Evolutionary conservation across 1,139 yeast species (phyloP), one percentile per base, ranked within the genome.

Genomic region (Blastobotrys petasosporus): DNA sequence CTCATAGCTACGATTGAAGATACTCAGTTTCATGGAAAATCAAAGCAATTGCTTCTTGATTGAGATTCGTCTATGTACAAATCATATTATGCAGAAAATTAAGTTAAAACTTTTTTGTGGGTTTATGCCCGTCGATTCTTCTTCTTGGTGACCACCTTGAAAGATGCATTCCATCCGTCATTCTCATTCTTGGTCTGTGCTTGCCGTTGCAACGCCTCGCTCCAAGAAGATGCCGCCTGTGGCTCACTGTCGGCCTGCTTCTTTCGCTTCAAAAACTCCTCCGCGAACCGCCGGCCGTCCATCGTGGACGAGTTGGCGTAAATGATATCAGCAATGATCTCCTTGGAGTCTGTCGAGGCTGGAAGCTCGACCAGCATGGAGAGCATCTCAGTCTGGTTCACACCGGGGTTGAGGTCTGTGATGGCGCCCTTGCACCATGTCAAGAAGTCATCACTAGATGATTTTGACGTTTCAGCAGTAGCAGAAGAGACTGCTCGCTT

Each of bases 231-330:
- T 28, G 55, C 54, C 51, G 53, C 48, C 17, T 50, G 49, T 44
- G 58, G 41, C 29, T 61, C 66, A 28, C 34, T 45, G 29, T 86
- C 95, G 43, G 85, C 88, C 48, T 70, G 75, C 54, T 73, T 74
- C 60, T 94, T 82, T 62, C 85, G 80, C 67, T 83, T 85, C 63
- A 84, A 71, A 63, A 92, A 92, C 61, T 92, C 98, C 49, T 77
- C 79, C 1, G 97, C 95, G 70, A 90, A 92, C 53, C 95, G 76
- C 62, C 96, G 80, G 17, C 97, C 98, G 63, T 92, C 97, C 86
- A 92, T 82, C 2, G 94, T 84, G 2, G 94, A 78, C 28, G 96
- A 85, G 54, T 92, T 85, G 42, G 94, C 80, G 67, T 88, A 90
- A 51, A 92, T 81, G 11, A 97, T 86, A 63, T 92, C 98, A 2